These are phyloP conservation scores for Nannochloris sp. DNA, from an alignment of 139 green algal genomes.

Conservation along the genomic window DNA sequence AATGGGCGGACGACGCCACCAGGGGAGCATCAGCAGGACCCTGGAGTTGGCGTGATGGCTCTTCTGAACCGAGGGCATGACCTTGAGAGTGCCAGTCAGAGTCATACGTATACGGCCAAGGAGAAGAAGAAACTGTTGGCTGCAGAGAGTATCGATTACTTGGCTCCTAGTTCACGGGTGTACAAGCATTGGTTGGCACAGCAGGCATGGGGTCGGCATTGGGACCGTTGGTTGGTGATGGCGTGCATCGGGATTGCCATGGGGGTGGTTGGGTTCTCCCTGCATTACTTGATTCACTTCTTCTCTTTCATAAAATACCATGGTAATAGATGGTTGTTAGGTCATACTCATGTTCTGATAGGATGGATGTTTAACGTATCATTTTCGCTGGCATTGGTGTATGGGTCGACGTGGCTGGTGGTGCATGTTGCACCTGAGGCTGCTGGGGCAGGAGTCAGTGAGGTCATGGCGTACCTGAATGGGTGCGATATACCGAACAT, in stretches of 20 bases:
- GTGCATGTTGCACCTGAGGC: slow-evolving; percentile 64
- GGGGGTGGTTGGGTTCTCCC: slow-evolving; percentile 56
- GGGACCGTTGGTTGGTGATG: slow-evolving; percentile 88
- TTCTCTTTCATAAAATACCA: slow-evolving; percentile 61
- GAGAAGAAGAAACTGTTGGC: slow-evolving; percentile 54
- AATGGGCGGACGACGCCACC: too few relatives aligned
- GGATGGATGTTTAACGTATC: slow-evolving; percentile 75
- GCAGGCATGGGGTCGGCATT: slow-evolving; percentile 47
- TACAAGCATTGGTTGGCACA: slow-evolving; percentile 66
- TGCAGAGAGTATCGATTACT: slow-evolving; percentile 81
- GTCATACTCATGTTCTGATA: slow-evolving; percentile 35
- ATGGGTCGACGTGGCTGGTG: slow-evolving; percentile 50
- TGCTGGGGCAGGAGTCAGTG: slow-evolving; percentile 57
- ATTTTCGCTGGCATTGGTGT: slow-evolving; percentile 52
- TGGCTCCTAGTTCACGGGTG: slow-evolving; percentile 65
- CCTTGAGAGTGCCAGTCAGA: slow-evolving; percentile 41
- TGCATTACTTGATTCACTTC: slow-evolving; percentile 58
- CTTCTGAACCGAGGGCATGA: slow-evolving; percentile 21
- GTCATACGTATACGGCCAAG: slow-evolving; percentile 57
- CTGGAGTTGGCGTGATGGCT: not conserved
- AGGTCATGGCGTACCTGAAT: slow-evolving; percentile 87
- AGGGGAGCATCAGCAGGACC: not conserved
- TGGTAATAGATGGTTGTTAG: slow-evolving; percentile 42
- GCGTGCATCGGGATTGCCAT: slow-evolving; percentile 59
- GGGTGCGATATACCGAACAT: slow-evolving; percentile 67